phyloP scores from a whole-genome alignment of 371 early-diverging fungal species.

The Mortierella sp. region DNA sequence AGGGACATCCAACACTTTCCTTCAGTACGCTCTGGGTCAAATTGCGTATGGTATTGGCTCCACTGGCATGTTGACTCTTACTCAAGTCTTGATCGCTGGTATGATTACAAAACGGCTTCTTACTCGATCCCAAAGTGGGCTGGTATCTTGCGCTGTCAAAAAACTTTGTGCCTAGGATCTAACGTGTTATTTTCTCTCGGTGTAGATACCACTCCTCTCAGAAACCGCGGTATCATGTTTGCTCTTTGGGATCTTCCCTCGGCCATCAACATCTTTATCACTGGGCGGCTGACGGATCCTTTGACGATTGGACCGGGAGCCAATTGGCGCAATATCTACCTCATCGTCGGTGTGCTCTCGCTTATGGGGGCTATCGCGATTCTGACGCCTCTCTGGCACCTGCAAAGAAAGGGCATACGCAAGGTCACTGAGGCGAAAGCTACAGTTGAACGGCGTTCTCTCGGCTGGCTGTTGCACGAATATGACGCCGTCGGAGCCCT shows the following conservation, averaged over 20 bases:
- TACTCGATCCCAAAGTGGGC: neutral
- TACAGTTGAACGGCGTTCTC: conserved; percentile 9
- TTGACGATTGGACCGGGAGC: conserved; percentile 34
- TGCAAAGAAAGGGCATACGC: conserved; percentile 45
- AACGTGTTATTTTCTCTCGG: neutral
- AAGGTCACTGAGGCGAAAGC: conserved; percentile 1
- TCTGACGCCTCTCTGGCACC: conserved; percentile 46
- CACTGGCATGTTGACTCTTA: conserved; percentile 56
- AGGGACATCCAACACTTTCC: conserved; percentile 51
- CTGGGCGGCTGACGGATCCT: conserved; percentile 36
- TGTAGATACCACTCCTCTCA: conserved; percentile 35
- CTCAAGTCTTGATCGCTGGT: conserved; percentile 61
- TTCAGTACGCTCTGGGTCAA: conserved; percentile 57
- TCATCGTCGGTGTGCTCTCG: conserved; percentile 55
- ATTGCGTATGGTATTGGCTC: conserved; percentile 58
- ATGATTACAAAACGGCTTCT: neutral
- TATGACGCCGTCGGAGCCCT: conserved; percentile 59
- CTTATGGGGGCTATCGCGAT: conserved; percentile 49
- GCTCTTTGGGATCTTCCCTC: conserved; percentile 47
- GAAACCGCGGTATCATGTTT: conserved; percentile 48
- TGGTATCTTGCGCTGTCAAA: no score
- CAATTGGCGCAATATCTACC: conserved; percentile 57
- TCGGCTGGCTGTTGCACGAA: conserved; percentile 54
- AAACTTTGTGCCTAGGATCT: no score
- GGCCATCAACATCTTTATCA: conserved; percentile 29